These are phyloP conservation scores for Vanderwaltozyma polyspora DNA, from an alignment of 805 yeast genomes.

Conservation along the genomic window DNA sequence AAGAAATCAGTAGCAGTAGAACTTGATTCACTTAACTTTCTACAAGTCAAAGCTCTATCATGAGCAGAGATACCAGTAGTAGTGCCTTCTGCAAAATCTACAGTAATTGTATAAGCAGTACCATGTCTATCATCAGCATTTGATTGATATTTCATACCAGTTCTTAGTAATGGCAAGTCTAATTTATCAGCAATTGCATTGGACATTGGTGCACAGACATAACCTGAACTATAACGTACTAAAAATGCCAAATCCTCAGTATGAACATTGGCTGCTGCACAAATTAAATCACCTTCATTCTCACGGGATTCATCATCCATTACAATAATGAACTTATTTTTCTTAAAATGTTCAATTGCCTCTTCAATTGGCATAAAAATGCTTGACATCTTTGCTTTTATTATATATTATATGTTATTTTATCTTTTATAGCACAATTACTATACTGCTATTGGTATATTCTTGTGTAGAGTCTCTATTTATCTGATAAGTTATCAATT, in stretches of 20 bases:
- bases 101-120: slow-evolving; percentile 92
- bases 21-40: slow-evolving; percentile 45
- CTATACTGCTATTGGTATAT: too few species aligned
- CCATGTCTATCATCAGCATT: slow-evolving; percentile 72
- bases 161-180: slow-evolving; percentile 64
- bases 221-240: slow-evolving; percentile 80
- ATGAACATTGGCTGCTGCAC: slow-evolving; percentile 77
- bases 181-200: slow-evolving; percentile 68
- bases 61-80: slow-evolving; percentile 95
- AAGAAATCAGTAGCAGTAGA: slow-evolving; percentile 56
- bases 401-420: neutral
- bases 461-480: neutral
- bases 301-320: slow-evolving; percentile 95
- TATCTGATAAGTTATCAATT: neutral
- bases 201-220: slow-evolving; percentile 83
- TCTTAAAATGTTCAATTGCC: slow-evolving; percentile 23
- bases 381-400: slow-evolving; percentile 1
- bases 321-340: slow-evolving; percentile 65
- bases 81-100: slow-evolving; percentile 77
- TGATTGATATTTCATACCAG: slow-evolving; percentile 19
- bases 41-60: slow-evolving; percentile 81
- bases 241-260: slow-evolving; percentile 88
- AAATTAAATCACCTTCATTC: slow-evolving; percentile 93
- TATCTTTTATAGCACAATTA: too few species aligned
- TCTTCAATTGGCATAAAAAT: slow-evolving; percentile 22